Base-by-base conservation (phyloP, 2,329 filamentous ascomycete species). In the Rasamsonia emersonii region DNA sequence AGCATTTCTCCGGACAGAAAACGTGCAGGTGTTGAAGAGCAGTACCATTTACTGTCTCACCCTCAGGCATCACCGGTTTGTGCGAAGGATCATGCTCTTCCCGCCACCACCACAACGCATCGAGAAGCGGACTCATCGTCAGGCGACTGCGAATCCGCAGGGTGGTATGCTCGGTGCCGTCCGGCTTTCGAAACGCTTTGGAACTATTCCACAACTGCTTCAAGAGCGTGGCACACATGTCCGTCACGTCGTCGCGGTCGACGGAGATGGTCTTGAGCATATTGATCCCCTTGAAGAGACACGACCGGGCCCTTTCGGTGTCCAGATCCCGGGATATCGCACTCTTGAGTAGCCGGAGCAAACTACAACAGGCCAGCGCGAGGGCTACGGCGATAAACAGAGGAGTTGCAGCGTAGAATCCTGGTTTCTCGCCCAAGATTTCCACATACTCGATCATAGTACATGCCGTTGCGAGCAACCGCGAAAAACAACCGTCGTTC, bases 91-190 rank as follows among this genome's bases (percentile, higher is more conserved):
- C 59, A 32, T 53, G 59, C 32, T 64, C 61, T 28, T 64, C 61
- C 5, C 59, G 51, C 58, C 59, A 64, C 61, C 61, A 64, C 49
- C 59, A 61, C 14, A 62, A 47, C 8, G 51, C 41, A 40, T 64
- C 61, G 11, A 63, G 40, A 4, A 62, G 45, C 6, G 51, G 47
- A 33, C 59, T 58, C 5, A 59, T 44, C 0, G 49, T 48, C 9
- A 64, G 40, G 8, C 61, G 56, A 33, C 56, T 58, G 9, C 61
- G 52, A 18, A 64, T 58, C 4, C 60, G 46, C n/a, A 64, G 44
- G 1, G 46, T 40, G 0, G 50, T 45, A 11, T 50, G 52, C 28
- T 56, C 53, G 2, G 46, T 45, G 1, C 59, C 59, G 34, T 64
- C 59, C 1, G 52, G 26, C 28, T 52, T 59, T 15, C 53, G 54